Evolutionary conservation across 129 eudicot species (phyloP).

Genomic region (Escallonia rubra): DNA sequence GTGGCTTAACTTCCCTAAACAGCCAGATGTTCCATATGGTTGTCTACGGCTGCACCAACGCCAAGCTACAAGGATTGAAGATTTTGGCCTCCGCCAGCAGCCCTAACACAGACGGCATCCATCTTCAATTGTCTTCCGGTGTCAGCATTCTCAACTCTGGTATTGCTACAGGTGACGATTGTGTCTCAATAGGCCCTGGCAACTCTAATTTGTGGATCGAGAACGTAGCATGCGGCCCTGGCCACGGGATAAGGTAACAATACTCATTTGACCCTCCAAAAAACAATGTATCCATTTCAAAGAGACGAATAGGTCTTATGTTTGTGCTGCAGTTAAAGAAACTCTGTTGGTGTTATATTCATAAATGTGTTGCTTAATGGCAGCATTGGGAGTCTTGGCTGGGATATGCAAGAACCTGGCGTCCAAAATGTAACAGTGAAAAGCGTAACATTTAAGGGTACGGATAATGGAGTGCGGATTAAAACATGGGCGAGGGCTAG

Average conservation of each 20-base stretch:
- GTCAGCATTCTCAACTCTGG: constrained; percentile 8
- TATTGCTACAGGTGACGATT: constrained; percentile 16
- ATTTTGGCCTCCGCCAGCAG: constrained; percentile 7
- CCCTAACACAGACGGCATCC: constrained; percentile 22
- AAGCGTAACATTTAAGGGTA: neutral
- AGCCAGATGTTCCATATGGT: constrained; percentile 1
- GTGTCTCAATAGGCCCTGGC: constrained; percentile 21
- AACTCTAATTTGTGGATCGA: constrained; percentile 9
- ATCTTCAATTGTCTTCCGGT: constrained; percentile 2
- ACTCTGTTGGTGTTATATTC: neutral
- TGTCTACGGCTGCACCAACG: constrained; percentile 3
- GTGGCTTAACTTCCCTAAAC: constrained; percentile 2
- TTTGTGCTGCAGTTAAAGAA: neutral
- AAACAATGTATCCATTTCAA: too few species aligned
- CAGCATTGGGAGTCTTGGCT: constrained; percentile 17
- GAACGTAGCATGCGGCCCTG: constrained; percentile 16
- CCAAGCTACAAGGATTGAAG: constrained; percentile 11
- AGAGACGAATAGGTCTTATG: neutral
- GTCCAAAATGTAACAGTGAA: constrained; percentile 10
- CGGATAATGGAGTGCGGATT: constrained; percentile 9
- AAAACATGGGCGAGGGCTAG: constrained; percentile 15
- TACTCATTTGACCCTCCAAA: neutral
- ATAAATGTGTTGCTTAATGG: neutral
- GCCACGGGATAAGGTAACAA: constrained; percentile 17
- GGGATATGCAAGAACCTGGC: constrained; percentile 12